phyloP scores from a whole-genome alignment of 495 filamentous ascomycete genomes.

The Aspergillus egyptiacus region DNA sequence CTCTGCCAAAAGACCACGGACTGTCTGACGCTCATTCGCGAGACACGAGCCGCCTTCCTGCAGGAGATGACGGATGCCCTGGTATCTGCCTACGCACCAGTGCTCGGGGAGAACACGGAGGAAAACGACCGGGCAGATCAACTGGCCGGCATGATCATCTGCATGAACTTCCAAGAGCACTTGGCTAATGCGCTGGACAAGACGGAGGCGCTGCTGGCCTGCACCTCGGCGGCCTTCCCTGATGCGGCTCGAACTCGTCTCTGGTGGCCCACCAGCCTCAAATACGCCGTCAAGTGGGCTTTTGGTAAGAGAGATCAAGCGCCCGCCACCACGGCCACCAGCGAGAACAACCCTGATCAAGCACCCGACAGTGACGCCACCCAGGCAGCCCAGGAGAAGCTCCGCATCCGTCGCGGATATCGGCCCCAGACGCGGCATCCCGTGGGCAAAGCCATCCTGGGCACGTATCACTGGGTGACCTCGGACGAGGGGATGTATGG shows the following conservation, averaged over 20 bases:
- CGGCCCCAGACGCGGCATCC: slow-evolving; percentile 9
- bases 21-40: slow-evolving; percentile 8
- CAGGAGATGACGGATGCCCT: slow-evolving; percentile 13
- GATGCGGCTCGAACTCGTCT: slow-evolving; percentile 9
- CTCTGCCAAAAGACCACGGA: slow-evolving; percentile 7
- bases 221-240: slow-evolving; percentile 9
- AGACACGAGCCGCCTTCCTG: slow-evolving; percentile 12
- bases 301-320: slow-evolving; percentile 14
- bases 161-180: slow-evolving; percentile 23
- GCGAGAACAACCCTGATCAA: slow-evolving; percentile 18
- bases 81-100: neutral
- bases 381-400: slow-evolving; percentile 17
- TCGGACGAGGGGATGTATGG: slow-evolving; percentile 31
- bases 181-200: slow-evolving; percentile 15
- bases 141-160: slow-evolving; percentile 13
- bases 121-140: neutral
- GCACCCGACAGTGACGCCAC: slow-evolving; percentile 9
- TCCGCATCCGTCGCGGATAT: slow-evolving; percentile 20
- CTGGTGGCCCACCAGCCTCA: slow-evolving; percentile 17
- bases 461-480: slow-evolving; percentile 24
- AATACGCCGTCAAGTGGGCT: slow-evolving; percentile 16
- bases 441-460: slow-evolving; percentile 15
- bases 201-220: slow-evolving; percentile 11
- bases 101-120: neutral
- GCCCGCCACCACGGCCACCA: slow-evolving; percentile 9